Conservation (phyloP, 192 early-diverging fungal genomes). For the Dispira simplex region DNA sequence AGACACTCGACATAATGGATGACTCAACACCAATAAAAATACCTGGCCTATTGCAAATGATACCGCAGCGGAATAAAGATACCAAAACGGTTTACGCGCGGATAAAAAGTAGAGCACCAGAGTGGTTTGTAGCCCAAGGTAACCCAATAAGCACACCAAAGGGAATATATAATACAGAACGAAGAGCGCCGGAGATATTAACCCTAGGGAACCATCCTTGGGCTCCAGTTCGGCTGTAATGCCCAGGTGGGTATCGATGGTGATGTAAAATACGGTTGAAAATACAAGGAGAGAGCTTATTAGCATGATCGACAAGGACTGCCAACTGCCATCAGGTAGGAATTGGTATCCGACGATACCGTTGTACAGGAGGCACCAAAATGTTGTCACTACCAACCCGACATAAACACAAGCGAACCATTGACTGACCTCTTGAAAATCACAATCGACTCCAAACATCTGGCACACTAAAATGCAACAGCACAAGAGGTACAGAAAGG, state of each 20-base stretch:
- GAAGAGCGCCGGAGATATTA: not conserved
- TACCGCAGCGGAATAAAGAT: not conserved
- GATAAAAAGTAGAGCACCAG: not conserved
- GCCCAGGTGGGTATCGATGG: not conserved
- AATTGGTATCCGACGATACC: not conserved
- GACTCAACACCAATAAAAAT: not conserved
- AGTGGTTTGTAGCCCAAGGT: not conserved
- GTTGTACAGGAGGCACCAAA: conserved; percentile 5
- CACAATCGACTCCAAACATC: not conserved
- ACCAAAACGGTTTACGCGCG: not conserved
- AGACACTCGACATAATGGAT: not conserved
- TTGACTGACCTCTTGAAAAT: not conserved
- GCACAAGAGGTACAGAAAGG: conserved; percentile 2
- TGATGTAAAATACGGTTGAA: not conserved
- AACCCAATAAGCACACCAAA: not conserved
- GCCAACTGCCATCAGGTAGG: not conserved
- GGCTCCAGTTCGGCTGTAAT: not conserved
- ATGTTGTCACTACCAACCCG: not conserved
- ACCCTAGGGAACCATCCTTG: not conserved
- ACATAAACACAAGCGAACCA: conserved; percentile 9
- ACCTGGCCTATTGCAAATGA: not conserved
- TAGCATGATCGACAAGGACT: not conserved
- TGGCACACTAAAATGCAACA: not conserved
- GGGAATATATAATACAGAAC: not conserved
- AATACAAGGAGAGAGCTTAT: not conserved